phyloP scores from a whole-genome alignment of 192 early-diverging fungal species.

The Coemansia sp. region DNA sequence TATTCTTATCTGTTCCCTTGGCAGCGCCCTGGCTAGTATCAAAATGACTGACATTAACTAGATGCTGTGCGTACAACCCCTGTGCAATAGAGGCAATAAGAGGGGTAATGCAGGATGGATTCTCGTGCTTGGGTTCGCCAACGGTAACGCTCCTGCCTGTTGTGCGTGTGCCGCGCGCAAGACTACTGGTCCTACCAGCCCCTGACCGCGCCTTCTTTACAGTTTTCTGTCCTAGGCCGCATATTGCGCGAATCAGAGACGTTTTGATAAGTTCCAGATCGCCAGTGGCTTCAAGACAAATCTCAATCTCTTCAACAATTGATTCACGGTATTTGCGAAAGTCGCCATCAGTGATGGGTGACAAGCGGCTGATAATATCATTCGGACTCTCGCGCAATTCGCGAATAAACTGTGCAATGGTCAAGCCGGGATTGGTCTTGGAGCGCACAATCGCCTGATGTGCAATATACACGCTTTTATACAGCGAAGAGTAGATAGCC shows the following conservation, averaged over 20 bases:
- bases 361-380: conserved; percentile 18
- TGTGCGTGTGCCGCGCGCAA: conserved; percentile 9
- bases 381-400: conserved; percentile 19
- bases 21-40: background rate
- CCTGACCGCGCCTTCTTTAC: conserved; percentile 9
- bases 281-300: conserved; percentile 28
- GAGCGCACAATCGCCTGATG: conserved; percentile 34
- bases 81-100: conserved; percentile 48
- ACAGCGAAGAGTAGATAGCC: conserved; percentile 26
- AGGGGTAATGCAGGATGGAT: conserved; percentile 48
- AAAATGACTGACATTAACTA: conserved; percentile 38
- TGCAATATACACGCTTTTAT: conserved; percentile 44
- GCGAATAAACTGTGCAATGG: conserved; percentile 23
- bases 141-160: conserved; percentile 4
- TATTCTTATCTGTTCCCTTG: background rate
- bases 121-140: conserved; percentile 40
- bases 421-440: conserved; percentile 2
- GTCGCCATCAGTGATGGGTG: conserved; percentile 31
- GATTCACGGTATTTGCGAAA: conserved; percentile 33
- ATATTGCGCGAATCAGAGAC: conserved; percentile 33
- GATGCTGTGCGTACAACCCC: conserved; percentile 46
- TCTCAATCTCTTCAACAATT: conserved; percentile 41
- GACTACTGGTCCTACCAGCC: conserved; percentile 2
- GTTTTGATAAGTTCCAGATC: conserved; percentile 21
- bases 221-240: conserved; percentile 7